Evolutionary conservation across 2,329 filamentous ascomycete species (phyloP).

Genomic region (Penicillium nordicum): DNA sequence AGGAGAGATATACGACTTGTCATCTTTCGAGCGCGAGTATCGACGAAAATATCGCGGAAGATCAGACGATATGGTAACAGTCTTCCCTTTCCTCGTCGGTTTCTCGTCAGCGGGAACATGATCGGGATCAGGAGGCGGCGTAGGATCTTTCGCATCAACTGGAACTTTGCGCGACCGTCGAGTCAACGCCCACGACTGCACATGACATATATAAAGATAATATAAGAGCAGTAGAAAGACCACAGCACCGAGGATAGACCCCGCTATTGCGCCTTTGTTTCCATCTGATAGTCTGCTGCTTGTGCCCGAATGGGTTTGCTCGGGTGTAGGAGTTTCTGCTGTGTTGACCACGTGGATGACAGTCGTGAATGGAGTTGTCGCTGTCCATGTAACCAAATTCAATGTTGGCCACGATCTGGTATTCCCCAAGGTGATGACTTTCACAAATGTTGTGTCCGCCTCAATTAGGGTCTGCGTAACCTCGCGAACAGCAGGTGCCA

Average conservation of each 20-base stretch:
- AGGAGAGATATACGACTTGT: background rate
- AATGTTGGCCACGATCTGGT: background rate
- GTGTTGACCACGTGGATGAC: background rate
- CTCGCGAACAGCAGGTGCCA: slow-evolving; percentile 5
- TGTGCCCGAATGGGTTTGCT: background rate
- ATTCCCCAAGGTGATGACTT: background rate
- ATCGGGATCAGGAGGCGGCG: background rate
- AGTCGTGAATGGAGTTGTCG: background rate
- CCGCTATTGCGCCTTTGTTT: slow-evolving; percentile 2
- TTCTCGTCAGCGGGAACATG: background rate
- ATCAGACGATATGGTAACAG: slow-evolving; percentile 2
- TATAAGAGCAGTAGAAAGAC: background rate
- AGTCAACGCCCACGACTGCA: background rate
- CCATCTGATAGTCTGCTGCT: background rate
- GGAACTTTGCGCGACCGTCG: background rate
- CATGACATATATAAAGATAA: background rate
- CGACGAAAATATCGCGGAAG: background rate
- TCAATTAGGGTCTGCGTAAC: background rate
- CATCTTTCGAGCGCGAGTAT: background rate
- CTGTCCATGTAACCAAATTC: background rate
- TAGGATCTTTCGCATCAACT: background rate
- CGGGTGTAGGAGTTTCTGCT: background rate
- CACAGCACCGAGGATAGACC: background rate
- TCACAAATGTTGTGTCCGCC: background rate
- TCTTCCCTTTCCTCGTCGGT: background rate